Evolutionary conservation across 805 yeast genomes (phyloP), one percentile per base, ranked within the genome.

Genomic region (Zygosaccharomyces gambellarensis): DNA sequence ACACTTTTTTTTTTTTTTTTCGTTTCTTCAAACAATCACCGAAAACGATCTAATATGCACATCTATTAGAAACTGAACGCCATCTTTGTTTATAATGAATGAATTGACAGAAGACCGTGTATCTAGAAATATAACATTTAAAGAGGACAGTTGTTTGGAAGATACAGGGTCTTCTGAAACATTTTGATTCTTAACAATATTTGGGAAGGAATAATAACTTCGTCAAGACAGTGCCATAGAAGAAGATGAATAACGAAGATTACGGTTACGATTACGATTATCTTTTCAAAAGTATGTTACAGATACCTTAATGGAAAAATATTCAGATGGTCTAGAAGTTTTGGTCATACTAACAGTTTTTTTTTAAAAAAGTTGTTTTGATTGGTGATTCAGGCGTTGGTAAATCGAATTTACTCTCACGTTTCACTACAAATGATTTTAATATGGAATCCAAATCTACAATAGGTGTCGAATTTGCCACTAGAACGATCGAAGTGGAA

Each of bases 371-470:
- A 78, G 89, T 94, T 59, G 98, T 92, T 36, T 79, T 92, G 67
- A 92, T 94, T 68, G 98, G 98, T 41, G 98, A 94, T 69, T 87
- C 96, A 10, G 95, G 97, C 48, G 98, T 94, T 45, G 99, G 99
- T 52, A 92, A 92, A 69, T 88, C 97, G 62, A 94, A 94, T 73
- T 77, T 92, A 51, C 78, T 92, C 48, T 87, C 96, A 46, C 82
- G 99, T 61, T 92, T 92, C 76, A 90, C 98, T 10, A 82, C 96
- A 55, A 90, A 92, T 71, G 98, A 92, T 71, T 92, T 94, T 75
- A 90, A 90, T 72, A 78, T 90, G 56, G 98, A 94, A 68, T 83
- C 94, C 14, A 83, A 94, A 70, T 86, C 95, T 47, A 92, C 99
- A 25, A 92, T 92, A 65, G 99, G 99, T 43, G 99, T 94, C 45